Percentiles rank a stretch among this genome's conserved stretches.
Conservation (phyloP, 306 rosid species). For the Ceratonia siliqua region DNA sequence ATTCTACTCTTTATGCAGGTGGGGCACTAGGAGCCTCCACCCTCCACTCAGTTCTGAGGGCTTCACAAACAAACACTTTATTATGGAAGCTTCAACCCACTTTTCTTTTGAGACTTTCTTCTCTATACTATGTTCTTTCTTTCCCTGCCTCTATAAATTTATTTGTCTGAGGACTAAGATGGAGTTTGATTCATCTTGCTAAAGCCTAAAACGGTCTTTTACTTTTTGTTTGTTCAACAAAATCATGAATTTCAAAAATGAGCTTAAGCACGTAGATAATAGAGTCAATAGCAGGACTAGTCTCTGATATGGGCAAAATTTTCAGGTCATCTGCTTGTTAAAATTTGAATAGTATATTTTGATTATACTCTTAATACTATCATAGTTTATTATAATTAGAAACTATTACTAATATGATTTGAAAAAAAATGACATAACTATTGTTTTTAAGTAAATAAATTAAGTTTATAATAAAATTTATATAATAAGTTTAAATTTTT, state of each 20-base stretch:
- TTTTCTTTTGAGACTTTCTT: neutral
- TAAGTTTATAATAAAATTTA: too few species aligned
- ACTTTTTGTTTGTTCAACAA: neutral
- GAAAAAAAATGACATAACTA: too few species aligned
- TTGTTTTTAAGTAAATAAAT: too few species aligned
- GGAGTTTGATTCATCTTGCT: neutral
- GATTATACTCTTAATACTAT: neutral
- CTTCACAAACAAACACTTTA: conserved; percentile 9
- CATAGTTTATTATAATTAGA: neutral
- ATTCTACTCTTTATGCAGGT: conserved; percentile 8
- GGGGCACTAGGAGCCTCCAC: neutral
- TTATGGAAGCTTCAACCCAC: neutral
- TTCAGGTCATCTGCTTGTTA: too few species aligned
- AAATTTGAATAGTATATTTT: too few species aligned
- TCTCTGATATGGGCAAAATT: too few species aligned
- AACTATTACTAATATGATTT: too few species aligned
- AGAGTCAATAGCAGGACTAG: too few species aligned
- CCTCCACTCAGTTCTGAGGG: conserved; percentile 12
- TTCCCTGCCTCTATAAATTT: neutral
- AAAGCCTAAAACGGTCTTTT: neutral
- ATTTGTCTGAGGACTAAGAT: neutral
- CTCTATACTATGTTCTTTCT: neutral
- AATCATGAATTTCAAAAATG: neutral
- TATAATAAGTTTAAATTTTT: too few species aligned
- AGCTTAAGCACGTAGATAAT: neutral